phyloP scores from a whole-genome alignment of 805 yeast genomes.

The Jamesozyma spencerorum region DNA sequence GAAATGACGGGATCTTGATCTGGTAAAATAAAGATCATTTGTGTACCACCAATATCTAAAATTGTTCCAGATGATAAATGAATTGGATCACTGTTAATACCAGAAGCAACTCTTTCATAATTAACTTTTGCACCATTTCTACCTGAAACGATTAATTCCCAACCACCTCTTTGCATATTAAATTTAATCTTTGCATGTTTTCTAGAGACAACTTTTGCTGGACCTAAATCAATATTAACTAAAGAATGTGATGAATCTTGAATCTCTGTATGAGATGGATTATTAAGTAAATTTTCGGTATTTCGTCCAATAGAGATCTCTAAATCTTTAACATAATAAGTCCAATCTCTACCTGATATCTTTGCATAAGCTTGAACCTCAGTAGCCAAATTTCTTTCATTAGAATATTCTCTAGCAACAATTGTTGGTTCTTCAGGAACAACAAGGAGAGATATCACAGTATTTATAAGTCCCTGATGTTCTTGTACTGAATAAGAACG shows the following conservation, averaged over 20 bases:
- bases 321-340: slow-evolving; percentile 78
- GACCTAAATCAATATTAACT: slow-evolving; percentile 79
- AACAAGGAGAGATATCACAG: slow-evolving; percentile 60
- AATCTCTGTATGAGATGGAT: neutral
- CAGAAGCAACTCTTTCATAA: slow-evolving; percentile 40
- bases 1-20: slow-evolving; percentile 71
- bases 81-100: slow-evolving; percentile 39
- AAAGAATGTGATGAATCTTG: neutral
- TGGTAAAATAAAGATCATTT: slow-evolving; percentile 97
- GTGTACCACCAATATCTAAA: slow-evolving; percentile 92
- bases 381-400: slow-evolving; percentile 50
- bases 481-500: slow-evolving; percentile 16
- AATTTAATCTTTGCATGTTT: slow-evolving; percentile 80
- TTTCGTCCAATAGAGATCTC: slow-evolving; percentile 79
- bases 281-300: slow-evolving; percentile 33
- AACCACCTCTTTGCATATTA: slow-evolving; percentile 60
- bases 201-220: slow-evolving; percentile 93
- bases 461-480: slow-evolving; percentile 53
- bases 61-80: slow-evolving; percentile 79
- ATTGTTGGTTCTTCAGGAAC: slow-evolving; percentile 68
- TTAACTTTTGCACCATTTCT: slow-evolving; percentile 92
- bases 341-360: slow-evolving; percentile 89
- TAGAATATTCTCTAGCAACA: slow-evolving; percentile 65
- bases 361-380: slow-evolving; percentile 98
- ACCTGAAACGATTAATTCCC: slow-evolving; percentile 82